Evolutionary conservation across 768 basidiomycete species (phyloP), one percentile per base, ranked within the genome.

Genomic region (Lepiota venenata): DNA sequence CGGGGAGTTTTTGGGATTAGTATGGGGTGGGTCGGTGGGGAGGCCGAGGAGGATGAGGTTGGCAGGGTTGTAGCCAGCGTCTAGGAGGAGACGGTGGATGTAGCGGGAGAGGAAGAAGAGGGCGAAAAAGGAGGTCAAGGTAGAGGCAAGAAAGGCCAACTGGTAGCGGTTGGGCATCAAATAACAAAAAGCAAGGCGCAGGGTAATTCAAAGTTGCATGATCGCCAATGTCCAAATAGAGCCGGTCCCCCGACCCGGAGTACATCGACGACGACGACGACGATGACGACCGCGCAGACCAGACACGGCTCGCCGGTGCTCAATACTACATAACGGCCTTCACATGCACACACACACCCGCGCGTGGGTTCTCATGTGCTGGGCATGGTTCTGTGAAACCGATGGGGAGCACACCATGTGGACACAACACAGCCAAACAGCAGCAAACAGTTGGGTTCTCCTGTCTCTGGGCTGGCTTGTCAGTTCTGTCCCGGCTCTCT

Each of bases 11-110:
- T 35, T 6, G 20, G 20, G 52, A 16, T 27, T 55, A 52, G 59
- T 25, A 58, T 41, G 12, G 59, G 42, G 21, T 62, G 60, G 42
- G 40, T 20, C 14, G 45, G 58, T 25, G 56, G 58, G 72, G 44
- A 85, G 73, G 52, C 85, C 86, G 45, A 85, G 65, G 64, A 88
- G 83, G 60, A 87, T 86, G 65, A 88, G 65, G 16, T 78, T 67
- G 22, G 79, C 72, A 53, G 83, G 41, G 71, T 82, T 71, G 76
- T 81, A 84, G 61, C 84, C 85, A 9, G 78, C 77, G 8, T 72
- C 74, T 6, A 62, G 61, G 60, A 89, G 82, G 53, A 61, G 71
- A 16, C 64, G 45, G 58, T 71, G 63, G 56, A 84, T 42, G 61
- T 71, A 72, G 61, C 68, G 70, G 51, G 74, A 69, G 63, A 74